phyloP scores from a whole-genome alignment of 2,329 filamentous ascomycete species.

The Pseudogymnoascus sp. region DNA sequence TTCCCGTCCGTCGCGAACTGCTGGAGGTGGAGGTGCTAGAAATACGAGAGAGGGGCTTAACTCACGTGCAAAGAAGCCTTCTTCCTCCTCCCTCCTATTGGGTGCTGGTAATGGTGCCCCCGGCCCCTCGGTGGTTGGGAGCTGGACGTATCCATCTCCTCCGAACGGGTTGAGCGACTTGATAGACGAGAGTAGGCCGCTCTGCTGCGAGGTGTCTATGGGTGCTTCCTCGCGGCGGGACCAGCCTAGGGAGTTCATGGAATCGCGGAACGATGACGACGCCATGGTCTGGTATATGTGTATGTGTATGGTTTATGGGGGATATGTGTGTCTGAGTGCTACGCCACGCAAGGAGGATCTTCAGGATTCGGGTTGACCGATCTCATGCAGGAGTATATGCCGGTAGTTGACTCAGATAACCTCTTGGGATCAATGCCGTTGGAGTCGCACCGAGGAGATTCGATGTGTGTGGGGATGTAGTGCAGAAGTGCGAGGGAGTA shows the following conservation, averaged over 20 bases:
- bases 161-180: conserved; percentile 85
- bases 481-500: not conserved
- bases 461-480: not conserved
- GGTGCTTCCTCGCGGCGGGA: conserved; percentile 77
- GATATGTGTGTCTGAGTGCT: not conserved
- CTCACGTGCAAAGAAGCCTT: conserved; percentile 94
- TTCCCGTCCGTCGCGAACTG: not conserved
- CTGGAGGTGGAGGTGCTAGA: not conserved
- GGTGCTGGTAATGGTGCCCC: conserved; percentile 83
- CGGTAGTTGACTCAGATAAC: conserved; percentile 3
- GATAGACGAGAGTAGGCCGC: conserved; percentile 72
- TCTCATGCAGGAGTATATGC: not conserved
- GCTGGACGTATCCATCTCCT: conserved; percentile 77
- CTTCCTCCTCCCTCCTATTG: conserved; percentile 83
- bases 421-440: not conserved
- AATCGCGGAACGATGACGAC: conserved; percentile 83
- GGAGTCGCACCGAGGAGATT: not conserved
- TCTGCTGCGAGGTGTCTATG: conserved; percentile 64
- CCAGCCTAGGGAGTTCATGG: conserved; percentile 93
- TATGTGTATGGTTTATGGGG: not conserved
- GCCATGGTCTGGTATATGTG: conserved; percentile 54
- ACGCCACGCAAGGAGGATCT: conserved; percentile 11
- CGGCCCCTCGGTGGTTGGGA: conserved; percentile 76
- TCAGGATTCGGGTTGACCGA: conserved; percentile 16
- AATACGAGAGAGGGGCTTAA: conserved; percentile 30